Evolutionary conservation across 116 monocot genomes (phyloP), one percentile per base, ranked within the genome.

Genomic region (Cymodocea nodosa): DNA sequence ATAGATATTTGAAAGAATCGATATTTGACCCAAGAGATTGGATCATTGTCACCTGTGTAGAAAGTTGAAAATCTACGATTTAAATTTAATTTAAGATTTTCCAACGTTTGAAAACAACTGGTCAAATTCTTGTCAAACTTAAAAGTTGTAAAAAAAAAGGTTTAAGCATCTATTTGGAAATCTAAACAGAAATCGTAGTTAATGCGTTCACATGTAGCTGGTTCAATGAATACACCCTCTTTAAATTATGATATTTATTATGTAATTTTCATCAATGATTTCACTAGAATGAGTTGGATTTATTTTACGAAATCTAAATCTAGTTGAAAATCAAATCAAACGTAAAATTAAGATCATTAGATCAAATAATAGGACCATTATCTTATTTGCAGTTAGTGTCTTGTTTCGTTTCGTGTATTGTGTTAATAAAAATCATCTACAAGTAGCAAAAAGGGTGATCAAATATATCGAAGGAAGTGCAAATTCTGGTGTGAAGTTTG

Each of bases 221-320:
- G 37, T 37, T 6, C 37, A 37, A 37, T 37, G 6, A 37, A 6
- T 6, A 37, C 6, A 37, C 4, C 39, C 4, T 75, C 63, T 1
- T 56, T 49, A 22, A 75, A 75, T 36, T 44, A 44, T 15, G 70
- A 70, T 61, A 48, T 10, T 56, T 75, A 64, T 68, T 63, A 54
- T 68, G 16, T 68, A 15, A 62, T 54, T 18, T 68, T 75, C 14
- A 49, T 36, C 39, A 54, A 64, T 75, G 63, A 75, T 70, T 69
- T 56, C 34, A 22, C 40, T 63, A 55, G 69, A 13, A 64, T 70
- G 56, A 56, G 70, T 75, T 75, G 64, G 57, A 63, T 75, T 48
- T 70, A 56, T 61, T 75, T 69, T 63, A 56, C 58, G 40, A 30
- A 17, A 18, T 25, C 64, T 9, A 75, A 75, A 58, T 69, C n/a